phyloP scores from a whole-genome alignment of 768 basidiomycete species.

The Hygrophoropsis aurantiaca region DNA sequence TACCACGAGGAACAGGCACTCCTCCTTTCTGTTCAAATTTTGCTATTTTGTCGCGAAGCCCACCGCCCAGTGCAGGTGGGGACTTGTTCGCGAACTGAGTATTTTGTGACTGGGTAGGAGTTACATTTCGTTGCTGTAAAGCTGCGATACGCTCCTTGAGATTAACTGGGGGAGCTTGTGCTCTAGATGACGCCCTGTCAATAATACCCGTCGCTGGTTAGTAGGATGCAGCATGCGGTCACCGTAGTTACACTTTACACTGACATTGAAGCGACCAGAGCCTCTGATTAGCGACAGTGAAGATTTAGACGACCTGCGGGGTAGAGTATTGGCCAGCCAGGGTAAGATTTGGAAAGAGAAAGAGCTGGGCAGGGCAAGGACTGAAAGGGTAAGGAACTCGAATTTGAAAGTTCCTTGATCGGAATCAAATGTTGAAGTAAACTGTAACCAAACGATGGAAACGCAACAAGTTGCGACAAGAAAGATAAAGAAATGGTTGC shows the following conservation, averaged over 20 bases:
- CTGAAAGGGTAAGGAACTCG: slow-evolving; percentile 6
- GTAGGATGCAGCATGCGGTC: neutral
- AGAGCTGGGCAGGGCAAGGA: slow-evolving; percentile 8
- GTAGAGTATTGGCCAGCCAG: slow-evolving; percentile 18
- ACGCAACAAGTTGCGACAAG: neutral
- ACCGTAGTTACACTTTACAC: slow-evolving; percentile 6
- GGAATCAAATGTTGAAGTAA: slow-evolving; percentile 1
- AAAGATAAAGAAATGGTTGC: neutral
- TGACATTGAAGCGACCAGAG: slow-evolving; percentile 20
- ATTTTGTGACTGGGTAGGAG: slow-evolving; percentile 30
- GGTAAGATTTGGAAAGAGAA: slow-evolving; percentile 7
- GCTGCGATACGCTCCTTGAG: slow-evolving; percentile 85
- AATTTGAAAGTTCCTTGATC: neutral
- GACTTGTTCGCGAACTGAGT: slow-evolving; percentile 30
- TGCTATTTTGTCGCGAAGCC: slow-evolving; percentile 69
- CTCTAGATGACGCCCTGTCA: slow-evolving; percentile 29
- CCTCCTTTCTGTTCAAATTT: slow-evolving; percentile 80
- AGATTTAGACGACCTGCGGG: slow-evolving; percentile 21
- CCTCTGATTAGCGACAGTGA: neutral
- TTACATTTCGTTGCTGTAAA: slow-evolving; percentile 56
- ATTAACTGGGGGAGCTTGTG: slow-evolving; percentile 39
- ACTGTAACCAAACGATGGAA: neutral
- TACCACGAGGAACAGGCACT: slow-evolving; percentile 71
- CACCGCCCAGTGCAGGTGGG: slow-evolving; percentile 26
- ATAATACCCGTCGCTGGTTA: slow-evolving; percentile 14